These are phyloP conservation scores for Phytophthora hybrid DNA, from an alignment of 352 stramenopile species.

Conservation along the genomic window DNA sequence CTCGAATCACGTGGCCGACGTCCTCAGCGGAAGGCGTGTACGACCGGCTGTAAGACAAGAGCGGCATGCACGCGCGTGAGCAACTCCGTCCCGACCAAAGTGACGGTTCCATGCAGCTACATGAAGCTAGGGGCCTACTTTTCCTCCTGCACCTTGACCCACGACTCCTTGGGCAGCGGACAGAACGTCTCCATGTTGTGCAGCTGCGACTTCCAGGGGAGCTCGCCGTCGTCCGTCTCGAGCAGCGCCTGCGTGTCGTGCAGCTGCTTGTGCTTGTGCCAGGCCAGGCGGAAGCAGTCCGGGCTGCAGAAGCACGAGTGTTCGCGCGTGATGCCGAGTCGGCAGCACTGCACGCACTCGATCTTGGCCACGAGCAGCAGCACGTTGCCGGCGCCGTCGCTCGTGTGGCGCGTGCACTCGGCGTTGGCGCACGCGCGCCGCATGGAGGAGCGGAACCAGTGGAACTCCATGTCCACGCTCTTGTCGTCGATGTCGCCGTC, in stretches of 20 bases:
- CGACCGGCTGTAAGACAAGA: conserved; percentile 60
- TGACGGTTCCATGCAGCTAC: conserved; percentile 33
- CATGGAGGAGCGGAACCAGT: conserved; percentile 72
- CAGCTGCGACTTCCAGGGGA: conserved; percentile 71
- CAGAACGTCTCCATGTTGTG: conserved; percentile 69
- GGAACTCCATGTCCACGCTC: conserved; percentile 72
- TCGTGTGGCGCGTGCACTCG: conserved; percentile 56
- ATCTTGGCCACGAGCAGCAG: conserved; percentile 76
- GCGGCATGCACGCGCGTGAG: conserved; percentile 41
- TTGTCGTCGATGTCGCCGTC: conserved; percentile 80
- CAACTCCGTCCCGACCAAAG: conserved; percentile 36
- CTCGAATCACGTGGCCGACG: conserved; percentile 82
- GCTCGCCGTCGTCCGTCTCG: conserved; percentile 23
- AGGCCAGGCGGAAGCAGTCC: conserved; percentile 74
- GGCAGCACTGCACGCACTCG: conserved; percentile 76
- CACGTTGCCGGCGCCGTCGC: conserved; percentile 72
- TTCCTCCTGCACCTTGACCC: conserved; percentile 69
- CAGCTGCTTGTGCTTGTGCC: conserved; percentile 74
- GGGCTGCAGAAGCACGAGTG: conserved; percentile 75
- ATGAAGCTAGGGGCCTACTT: conserved; percentile 59
- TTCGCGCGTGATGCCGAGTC: conserved; percentile 68
- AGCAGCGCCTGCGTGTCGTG: conserved; percentile 49
- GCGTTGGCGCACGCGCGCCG: conserved; percentile 68
- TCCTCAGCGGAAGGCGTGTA: conserved; percentile 75
- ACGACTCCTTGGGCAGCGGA: conserved; percentile 58